Evolutionary conservation across 352 stramenopile species (phyloP), one percentile per base, ranked within the genome.

Genomic region (Globisporangium okanoganense): DNA sequence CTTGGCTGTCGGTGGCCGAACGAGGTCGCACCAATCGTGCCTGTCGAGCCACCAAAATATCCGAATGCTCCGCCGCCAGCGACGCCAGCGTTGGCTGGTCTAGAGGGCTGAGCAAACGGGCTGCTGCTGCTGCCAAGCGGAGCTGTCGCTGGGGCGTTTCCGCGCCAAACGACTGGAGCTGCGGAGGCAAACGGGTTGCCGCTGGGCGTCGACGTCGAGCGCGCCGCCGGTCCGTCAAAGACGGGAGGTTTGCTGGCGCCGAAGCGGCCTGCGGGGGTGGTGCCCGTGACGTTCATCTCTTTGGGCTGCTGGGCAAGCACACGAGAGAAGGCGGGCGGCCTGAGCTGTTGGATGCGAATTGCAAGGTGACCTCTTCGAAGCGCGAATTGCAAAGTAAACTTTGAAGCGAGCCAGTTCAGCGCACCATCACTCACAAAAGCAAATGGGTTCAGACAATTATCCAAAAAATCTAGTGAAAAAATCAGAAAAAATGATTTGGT

Each of bases 331-430:
- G 44, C 0, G 3, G 43, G 24, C 22, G 12, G 31, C 18, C 20
- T 49, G 67, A 64, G 51, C 47, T n/a, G 16, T 52, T 43, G 57
- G 36, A 45, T 49, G 62, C 57, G 47, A 61, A 62, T 69, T 66
- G 51, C 44, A 36, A 53, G 71, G 36, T 75, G 62, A 72, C 51
- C 41, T 27, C 24, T 36, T n/a, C n/a, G n/a, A n/a, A n/a, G n/a
- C n/a, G n/a, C 43, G 25, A 3, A 25, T 16, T 3, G 3, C 33
- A 29, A 12, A 24, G 13, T 14, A 43, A 43, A n/a, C 13, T n/a
- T 36, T 36, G 6, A 13, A 43, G 36, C n/a, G n/a, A n/a, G n/a
- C n/a, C n/a, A n/a, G 29, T 33, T 33, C 29, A 33, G 29, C 29
- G 29, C 29, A 33, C 29, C 29, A 33, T 33, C 29, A 33, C 29